A percentile compares a stretch with the other conserved stretches of the same genome.
phyloP scores from a whole-genome alignment of 2,329 filamentous ascomycete species.

The Sporothrix inflata region DNA sequence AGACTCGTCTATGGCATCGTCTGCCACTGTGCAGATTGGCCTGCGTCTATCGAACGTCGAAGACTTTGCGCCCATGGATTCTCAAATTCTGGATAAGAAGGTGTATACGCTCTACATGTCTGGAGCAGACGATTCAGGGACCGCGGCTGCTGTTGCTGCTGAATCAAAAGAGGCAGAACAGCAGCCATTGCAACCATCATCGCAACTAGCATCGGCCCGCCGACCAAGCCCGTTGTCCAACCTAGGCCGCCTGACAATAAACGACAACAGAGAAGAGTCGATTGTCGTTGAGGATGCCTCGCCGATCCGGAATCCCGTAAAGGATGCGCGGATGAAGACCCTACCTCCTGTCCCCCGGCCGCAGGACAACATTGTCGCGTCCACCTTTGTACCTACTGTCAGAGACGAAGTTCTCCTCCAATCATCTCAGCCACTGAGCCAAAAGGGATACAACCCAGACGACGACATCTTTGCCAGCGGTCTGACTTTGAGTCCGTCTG shows the following conservation, averaged over 20 bases:
- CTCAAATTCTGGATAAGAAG: conserved; percentile 41
- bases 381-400: conserved; percentile 25
- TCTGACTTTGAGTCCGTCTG: conserved; percentile 53
- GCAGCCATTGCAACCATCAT: background rate
- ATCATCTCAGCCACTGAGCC: conserved; percentile 26
- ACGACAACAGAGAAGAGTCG: background rate
- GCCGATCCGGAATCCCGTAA: conserved; percentile 38
- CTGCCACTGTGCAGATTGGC: conserved; percentile 72
- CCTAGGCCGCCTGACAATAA: background rate
- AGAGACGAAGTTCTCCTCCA: background rate
- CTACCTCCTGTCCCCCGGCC: conserved; percentile 45
- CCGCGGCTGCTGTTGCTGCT: background rate
- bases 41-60: conserved; percentile 65
- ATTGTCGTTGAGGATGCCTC: conserved; percentile 33
- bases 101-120: conserved; percentile 43
- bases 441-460: conserved; percentile 36
- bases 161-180: conserved; percentile 5
- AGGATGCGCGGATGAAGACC: conserved; percentile 44
- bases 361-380: conserved; percentile 27
- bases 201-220: background rate
- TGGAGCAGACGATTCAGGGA: background rate
- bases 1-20: conserved; percentile 65
- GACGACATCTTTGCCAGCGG: conserved; percentile 23
- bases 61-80: conserved; percentile 49
- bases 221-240: conserved; percentile 32